Base-by-base conservation (phyloP, 495 filamentous ascomycete species). In the Pyronema omphalodes region DNA sequence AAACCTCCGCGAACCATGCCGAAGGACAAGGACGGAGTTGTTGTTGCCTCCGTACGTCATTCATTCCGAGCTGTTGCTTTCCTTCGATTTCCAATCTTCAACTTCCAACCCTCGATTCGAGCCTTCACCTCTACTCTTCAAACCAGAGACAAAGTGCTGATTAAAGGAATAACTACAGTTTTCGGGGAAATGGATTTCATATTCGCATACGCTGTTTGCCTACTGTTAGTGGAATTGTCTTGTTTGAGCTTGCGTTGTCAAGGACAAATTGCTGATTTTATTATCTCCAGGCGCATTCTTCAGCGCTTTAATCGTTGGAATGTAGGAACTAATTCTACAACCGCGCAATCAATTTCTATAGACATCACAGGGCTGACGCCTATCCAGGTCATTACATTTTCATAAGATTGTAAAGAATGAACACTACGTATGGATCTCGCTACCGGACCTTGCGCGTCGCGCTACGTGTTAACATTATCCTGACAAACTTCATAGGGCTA, bases 391-490 rank as follows among this genome's bases (percentile, higher is more conserved):
- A 50, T 72, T 99, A 46, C 93, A 99, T 69, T 95, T 88, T 68
- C 78, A 81, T 59, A 96, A 96, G 74, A 99, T 99, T 53, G 93
- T 99, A 15, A 74, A 94, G 68, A 99, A 99, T 67, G 86, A 99
- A 70, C 82, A 91, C 71, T 94, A 84, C 70, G 84, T 77, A 60
- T 55, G 72, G 65, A 18, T 8, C 17, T n/a, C 44, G 11, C 23
- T n/a, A 47, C 9, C 23, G 9, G 15, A 8, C 23, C 23, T 3
- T 17, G 33, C 37, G 48, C 49, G 37, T 47, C 34, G 15, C 23
- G 37, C 49, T 23, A 23, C 11, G 14, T 46, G 40, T 34, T 33
- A 39, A 23, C 37, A 44, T 34, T 17, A 12, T 35, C 33, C 54
- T 58, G 47, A 59, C 54, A 40, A 40, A 51, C 12, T 19, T 18